phyloP scores from a whole-genome alignment of 768 basidiomycete species.

The Ramaria rubella region DNA sequence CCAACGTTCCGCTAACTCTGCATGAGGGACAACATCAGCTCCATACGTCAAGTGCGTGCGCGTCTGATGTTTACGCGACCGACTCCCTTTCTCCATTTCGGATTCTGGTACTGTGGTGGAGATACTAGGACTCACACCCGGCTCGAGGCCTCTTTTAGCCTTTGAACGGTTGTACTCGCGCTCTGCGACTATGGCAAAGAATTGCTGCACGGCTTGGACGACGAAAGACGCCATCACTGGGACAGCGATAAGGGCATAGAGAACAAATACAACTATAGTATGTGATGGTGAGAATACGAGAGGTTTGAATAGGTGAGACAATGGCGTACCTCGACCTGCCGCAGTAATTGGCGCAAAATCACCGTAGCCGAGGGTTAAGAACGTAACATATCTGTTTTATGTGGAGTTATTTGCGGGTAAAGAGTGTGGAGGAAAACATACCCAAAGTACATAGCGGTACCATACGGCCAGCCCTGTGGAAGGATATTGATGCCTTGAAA shows the following conservation, averaged over 20 bases:
- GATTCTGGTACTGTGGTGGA: too few relatives aligned
- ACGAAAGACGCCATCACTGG: slow-evolving; percentile 13
- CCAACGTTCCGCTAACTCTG: slow-evolving; percentile 19
- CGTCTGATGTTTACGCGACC: not conserved
- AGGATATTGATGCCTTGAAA: too few relatives aligned
- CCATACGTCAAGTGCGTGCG: too few relatives aligned
- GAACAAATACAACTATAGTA: slow-evolving; percentile 15
- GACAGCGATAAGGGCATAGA: slow-evolving; percentile 14
- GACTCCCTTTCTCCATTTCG: not conserved
- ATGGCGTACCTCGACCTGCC: slow-evolving; percentile 9
- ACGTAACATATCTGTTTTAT: slow-evolving; percentile 11
- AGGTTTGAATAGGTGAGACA: too few relatives aligned
- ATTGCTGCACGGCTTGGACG: slow-evolving; percentile 11
- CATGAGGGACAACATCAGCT: not conserved
- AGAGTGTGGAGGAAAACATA: too few relatives aligned
- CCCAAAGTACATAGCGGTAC: slow-evolving; percentile 11
- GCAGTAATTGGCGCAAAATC: slow-evolving; percentile 7
- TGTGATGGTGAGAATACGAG: too few relatives aligned
- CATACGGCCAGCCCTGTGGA: slow-evolving; percentile 11
- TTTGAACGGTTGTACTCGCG: not conserved
- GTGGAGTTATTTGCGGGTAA: not conserved
- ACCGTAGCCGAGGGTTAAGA: slow-evolving; percentile 15
- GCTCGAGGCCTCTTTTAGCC: slow-evolving; percentile 4
- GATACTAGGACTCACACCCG: not conserved
- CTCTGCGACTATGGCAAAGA: slow-evolving; percentile 6